These are phyloP conservation scores for Aureobasidium subglaciale DNA, from an alignment of 2,329 filamentous ascomycete genomes.

Conservation along the genomic window DNA sequence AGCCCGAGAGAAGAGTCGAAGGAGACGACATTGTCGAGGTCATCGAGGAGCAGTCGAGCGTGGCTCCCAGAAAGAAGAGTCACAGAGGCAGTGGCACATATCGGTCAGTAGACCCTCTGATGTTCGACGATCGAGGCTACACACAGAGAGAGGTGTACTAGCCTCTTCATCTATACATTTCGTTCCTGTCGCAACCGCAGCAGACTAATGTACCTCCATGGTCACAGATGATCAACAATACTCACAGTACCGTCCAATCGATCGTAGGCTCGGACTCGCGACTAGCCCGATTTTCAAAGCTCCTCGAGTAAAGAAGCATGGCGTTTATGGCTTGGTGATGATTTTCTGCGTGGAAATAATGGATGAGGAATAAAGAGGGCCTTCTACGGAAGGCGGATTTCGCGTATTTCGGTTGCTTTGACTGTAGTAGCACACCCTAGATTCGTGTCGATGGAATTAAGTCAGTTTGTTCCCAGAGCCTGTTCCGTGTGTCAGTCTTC, in stretches of 20 bases:
- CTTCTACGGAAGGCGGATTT: slow-evolving; percentile 7
- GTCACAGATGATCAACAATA: neutral
- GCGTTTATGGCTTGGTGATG: neutral
- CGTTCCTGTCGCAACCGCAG: slow-evolving; percentile 9
- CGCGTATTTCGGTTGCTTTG: neutral
- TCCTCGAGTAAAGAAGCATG: neutral
- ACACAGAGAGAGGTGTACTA: slow-evolving; percentile 5
- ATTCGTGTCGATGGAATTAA: neutral
- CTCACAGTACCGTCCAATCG: neutral
- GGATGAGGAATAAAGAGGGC: neutral
- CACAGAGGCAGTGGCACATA: slow-evolving; percentile 37
- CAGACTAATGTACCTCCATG: neutral
- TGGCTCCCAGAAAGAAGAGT: slow-evolving; percentile 34
- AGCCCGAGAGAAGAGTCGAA: slow-evolving; percentile 38
- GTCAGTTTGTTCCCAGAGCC: too few species aligned
- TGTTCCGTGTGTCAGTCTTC: too few species aligned
- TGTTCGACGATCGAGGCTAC: slow-evolving; percentile 31
- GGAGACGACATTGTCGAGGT: slow-evolving; percentile 53
- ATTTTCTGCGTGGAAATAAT: neutral
- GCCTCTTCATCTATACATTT: neutral
- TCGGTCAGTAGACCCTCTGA: slow-evolving; percentile 41
- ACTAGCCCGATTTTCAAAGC: too few species aligned
- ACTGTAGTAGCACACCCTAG: neutral
- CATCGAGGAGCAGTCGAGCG: slow-evolving; percentile 47
- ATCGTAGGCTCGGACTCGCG: neutral